These are phyloP conservation scores for Coemansia sp. DNA, from an alignment of 192 early-diverging fungal genomes.

Conservation along the genomic window DNA sequence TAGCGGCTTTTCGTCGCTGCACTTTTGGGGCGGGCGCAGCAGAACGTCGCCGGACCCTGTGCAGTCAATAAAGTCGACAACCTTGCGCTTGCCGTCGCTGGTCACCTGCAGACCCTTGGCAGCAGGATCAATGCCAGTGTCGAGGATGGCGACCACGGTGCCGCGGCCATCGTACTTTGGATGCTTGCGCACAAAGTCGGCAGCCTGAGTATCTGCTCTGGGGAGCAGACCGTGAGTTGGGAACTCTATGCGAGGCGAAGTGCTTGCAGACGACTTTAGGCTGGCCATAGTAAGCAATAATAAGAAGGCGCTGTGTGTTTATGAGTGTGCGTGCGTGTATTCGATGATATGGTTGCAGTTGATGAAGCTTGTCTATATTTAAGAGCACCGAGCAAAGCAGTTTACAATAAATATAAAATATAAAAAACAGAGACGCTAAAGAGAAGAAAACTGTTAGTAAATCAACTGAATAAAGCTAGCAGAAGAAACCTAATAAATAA, in stretches of 20 bases:
- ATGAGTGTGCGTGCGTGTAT: no score
- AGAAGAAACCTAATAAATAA: background rate
- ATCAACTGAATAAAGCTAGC: no score
- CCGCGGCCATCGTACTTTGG: slow-evolving; percentile 85
- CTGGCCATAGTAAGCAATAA: background rate
- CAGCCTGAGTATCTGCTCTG: slow-evolving; percentile 79
- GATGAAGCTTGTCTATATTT: background rate
- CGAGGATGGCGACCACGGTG: slow-evolving; percentile 86
- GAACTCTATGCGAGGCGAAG: slow-evolving; percentile 64
- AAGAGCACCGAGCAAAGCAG: background rate
- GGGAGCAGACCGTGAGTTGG: slow-evolving; percentile 67
- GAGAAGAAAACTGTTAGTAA: background rate
- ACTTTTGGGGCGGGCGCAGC: slow-evolving; percentile 55
- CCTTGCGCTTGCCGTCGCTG: slow-evolving; percentile 85
- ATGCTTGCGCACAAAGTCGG: slow-evolving; percentile 76
- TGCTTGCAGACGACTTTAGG: background rate
- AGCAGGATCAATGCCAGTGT: slow-evolving; percentile 94
- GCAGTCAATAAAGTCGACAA: slow-evolving; percentile 94
- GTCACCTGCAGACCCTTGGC: slow-evolving; percentile 85
- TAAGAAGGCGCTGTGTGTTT: background rate
- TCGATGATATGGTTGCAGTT: background rate
- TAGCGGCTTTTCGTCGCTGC: slow-evolving; percentile 42
- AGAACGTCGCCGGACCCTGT: slow-evolving; percentile 79
- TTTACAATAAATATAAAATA: background rate
- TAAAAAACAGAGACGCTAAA: background rate